Conservation (phyloP, 129 eudicot species). For the Smallanthus sonchifolius region DNA sequence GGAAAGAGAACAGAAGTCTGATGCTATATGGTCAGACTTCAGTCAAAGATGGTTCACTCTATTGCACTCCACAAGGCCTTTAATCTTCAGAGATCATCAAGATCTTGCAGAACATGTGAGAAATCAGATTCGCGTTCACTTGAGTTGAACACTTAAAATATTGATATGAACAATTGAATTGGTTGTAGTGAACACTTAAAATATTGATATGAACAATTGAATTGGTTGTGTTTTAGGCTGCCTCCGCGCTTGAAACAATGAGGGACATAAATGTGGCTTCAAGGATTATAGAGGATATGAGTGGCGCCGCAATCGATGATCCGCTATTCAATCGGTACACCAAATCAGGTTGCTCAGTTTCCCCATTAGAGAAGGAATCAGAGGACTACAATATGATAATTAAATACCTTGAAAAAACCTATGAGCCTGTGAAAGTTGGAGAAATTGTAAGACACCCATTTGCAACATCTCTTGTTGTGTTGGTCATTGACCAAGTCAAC, state of each 20-base stretch:
- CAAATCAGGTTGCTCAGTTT: constrained; percentile 56
- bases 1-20: constrained; percentile 38
- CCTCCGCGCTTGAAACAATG: constrained; percentile 57
- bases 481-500: neutral
- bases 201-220: neutral
- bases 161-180: neutral
- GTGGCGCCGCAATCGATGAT: constrained; percentile 65
- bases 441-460: constrained; percentile 51
- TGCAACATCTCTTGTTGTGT: neutral
- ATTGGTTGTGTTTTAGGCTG: constrained; percentile 41
- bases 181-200: neutral
- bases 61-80: constrained; percentile 73
- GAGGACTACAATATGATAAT: constrained; percentile 75
- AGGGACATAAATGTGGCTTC: constrained; percentile 77
- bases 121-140: neutral
- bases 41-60: constrained; percentile 84
- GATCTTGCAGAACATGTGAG: constrained; percentile 82
- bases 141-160: neutral
- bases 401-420: constrained; percentile 68
- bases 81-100: constrained; percentile 38
- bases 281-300: constrained; percentile 71
- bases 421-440: constrained; percentile 90
- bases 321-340: constrained; percentile 62
- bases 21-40: constrained; percentile 76
- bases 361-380: constrained; percentile 51